Base-by-base conservation (phyloP, 768 basidiomycete genomes). In the Exsudoporus frostii region DNA sequence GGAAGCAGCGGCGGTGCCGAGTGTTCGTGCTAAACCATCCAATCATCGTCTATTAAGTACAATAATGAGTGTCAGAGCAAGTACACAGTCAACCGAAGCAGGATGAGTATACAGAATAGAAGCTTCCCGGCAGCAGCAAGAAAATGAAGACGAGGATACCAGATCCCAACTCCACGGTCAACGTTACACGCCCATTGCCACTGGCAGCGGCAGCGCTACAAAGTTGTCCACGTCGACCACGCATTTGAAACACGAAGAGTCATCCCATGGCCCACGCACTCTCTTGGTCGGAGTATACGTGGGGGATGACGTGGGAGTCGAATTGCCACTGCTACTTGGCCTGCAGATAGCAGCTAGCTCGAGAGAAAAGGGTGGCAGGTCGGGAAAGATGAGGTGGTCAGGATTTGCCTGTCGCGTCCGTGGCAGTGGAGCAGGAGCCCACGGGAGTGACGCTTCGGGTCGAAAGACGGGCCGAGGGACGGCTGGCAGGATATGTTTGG, bases 401-500 rank as follows among this genome's bases (percentile, higher is more conserved):
- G 57, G 29, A 5, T 19, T 33, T n/a, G 55, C 15, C 29, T 45
- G 59, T 22, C 47, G 57, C 22, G 44, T 56, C 42, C 61, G 66
- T 45, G 53, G 58, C 2, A 59, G 58, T 0, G 65, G 61, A 0
- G 58, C 30, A 1, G 66, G 64, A 0, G 56, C 58, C 17, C 62
- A 65, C 24, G 58, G 55, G 25, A 72, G 55, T 4, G 48, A 51
- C 25, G 65, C 63, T 22, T 71, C 65, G 43, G 72, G 70, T 30
- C 74, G 65, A 51, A 81, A 78, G 25, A 73, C 72, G 0, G 85
- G 85, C 36, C 73, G 73, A 11, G 88, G 88, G 25, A 84, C 22
- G n/a, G 81, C 79, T 13, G 89, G 89, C 58, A 90, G 74, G 14
- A 73, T 78, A 69, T 89, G 85, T 63, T 79, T 86, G 20, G 85